phyloP scores from a whole-genome alignment of 2,329 filamentous ascomycete genomes.

The Fusarium nisikadoi region DNA sequence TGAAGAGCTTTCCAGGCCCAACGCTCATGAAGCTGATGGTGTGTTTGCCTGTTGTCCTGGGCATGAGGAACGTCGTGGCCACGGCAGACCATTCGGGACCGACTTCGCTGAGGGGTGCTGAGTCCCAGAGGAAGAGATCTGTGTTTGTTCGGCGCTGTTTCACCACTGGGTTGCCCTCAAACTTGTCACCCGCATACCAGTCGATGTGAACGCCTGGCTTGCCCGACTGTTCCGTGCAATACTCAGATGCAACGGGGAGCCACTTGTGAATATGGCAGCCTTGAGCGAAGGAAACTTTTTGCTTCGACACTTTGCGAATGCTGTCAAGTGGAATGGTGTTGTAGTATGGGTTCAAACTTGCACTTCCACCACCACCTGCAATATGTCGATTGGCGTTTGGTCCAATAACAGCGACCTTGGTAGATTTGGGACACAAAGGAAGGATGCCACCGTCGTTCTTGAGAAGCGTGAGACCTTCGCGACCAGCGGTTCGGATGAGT shows the following conservation, averaged over 20 bases:
- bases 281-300: slow-evolving; percentile 66
- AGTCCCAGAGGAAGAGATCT: slow-evolving; percentile 77
- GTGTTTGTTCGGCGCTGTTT: slow-evolving; percentile 70
- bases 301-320: slow-evolving; percentile 64
- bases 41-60: slow-evolving; percentile 69
- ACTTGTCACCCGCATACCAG: slow-evolving; percentile 72
- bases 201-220: slow-evolving; percentile 71
- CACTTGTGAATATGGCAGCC: slow-evolving; percentile 45
- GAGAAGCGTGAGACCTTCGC: slow-evolving; percentile 70
- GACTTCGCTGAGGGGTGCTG: slow-evolving; percentile 68
- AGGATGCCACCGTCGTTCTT: slow-evolving; percentile 71
- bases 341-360: slow-evolving; percentile 76
- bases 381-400: slow-evolving; percentile 75
- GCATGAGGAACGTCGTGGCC: slow-evolving; percentile 68
- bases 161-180: slow-evolving; percentile 66
- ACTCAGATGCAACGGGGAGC: slow-evolving; percentile 43
- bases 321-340: slow-evolving; percentile 70
- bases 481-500: slow-evolving; percentile 69
- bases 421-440: slow-evolving; percentile 64
- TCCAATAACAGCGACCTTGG: slow-evolving; percentile 73
- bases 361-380: slow-evolving; percentile 74
- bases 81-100: slow-evolving; percentile 73
- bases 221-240: slow-evolving; percentile 54
- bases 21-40: slow-evolving; percentile 76
- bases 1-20: slow-evolving; percentile 69